Evolutionary conservation across 1,284 basidiomycete genomes (phyloP).

Genomic region (Cerrena zonata): DNA sequence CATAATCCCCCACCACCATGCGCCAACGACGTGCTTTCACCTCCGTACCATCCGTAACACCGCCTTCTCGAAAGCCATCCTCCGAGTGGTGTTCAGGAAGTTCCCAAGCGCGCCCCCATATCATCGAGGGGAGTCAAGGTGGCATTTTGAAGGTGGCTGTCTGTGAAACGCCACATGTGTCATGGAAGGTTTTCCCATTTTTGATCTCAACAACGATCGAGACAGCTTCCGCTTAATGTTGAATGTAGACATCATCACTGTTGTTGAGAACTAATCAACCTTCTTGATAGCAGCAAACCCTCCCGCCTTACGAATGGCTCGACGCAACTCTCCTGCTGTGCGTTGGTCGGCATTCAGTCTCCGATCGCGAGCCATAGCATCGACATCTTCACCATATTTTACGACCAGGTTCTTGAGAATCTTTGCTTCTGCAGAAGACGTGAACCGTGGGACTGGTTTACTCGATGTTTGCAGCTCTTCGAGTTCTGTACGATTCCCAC

Average conservation of each 20-base stretch:
- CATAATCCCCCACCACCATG: no score
- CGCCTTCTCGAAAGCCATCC: background rate
- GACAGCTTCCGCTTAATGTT: background rate
- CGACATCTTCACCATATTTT: conserved; percentile 70
- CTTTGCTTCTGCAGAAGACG: conserved; percentile 64
- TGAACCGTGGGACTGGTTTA: conserved; percentile 49
- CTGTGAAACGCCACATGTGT: background rate
- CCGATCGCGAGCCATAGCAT: conserved; percentile 75
- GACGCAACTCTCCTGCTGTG: conserved; percentile 76
- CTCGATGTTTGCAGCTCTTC: conserved; percentile 41
- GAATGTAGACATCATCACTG: background rate
- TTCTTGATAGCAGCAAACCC: conserved; percentile 24
- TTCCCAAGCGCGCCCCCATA: background rate
- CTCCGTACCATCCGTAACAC: background rate
- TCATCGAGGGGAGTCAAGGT: background rate
- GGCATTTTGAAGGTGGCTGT: background rate
- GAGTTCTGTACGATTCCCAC: conserved; percentile 12
- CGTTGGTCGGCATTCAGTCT: conserved; percentile 81
- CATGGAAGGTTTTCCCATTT: background rate
- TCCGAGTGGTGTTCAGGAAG: background rate
- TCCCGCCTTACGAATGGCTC: conserved; percentile 53
- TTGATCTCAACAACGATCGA: background rate
- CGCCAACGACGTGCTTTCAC: no score
- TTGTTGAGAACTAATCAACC: background rate
- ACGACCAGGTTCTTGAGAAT: conserved; percentile 67